These are phyloP conservation scores for Xylaria acuta DNA, from an alignment of 495 filamentous ascomycete genomes.

Conservation along the genomic window DNA sequence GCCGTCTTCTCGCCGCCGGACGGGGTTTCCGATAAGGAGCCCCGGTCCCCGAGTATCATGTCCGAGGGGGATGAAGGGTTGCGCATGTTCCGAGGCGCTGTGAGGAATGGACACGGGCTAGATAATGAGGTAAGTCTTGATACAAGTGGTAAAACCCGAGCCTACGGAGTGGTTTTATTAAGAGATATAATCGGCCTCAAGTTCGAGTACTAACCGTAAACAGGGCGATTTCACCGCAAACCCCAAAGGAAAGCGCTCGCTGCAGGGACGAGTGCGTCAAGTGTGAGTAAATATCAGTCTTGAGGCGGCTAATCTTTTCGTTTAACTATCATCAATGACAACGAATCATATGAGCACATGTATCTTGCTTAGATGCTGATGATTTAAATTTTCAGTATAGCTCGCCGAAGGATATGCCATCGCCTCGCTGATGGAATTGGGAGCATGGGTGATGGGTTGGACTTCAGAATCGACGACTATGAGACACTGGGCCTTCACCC, in stretches of 20 bases:
- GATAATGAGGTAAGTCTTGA: slow-evolving; percentile 36
- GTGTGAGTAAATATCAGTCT: slow-evolving; percentile 34
- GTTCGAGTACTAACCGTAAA: not conserved
- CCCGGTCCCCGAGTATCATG: slow-evolving; percentile 38
- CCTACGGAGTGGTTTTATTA: not conserved
- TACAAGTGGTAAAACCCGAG: not conserved
- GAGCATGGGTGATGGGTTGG: slow-evolving; percentile 33
- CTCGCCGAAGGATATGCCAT: slow-evolving; percentile 30
- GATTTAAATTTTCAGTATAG: slow-evolving; percentile 31
- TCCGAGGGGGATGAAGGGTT: slow-evolving; percentile 38
- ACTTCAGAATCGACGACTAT: slow-evolving; percentile 39
- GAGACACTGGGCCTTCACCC: slow-evolving; percentile 41
- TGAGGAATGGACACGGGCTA: slow-evolving; percentile 37
- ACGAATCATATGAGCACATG: not conserved
- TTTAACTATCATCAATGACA: not conserved
- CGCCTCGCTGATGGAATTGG: slow-evolving; percentile 21
- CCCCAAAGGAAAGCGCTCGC: slow-evolving; percentile 31
- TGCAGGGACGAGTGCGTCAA: slow-evolving; percentile 41
- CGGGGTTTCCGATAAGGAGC: slow-evolving; percentile 27
- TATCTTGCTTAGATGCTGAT: slow-evolving; percentile 10
- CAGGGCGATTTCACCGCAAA: slow-evolving; percentile 40
- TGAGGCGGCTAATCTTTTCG: not conserved
- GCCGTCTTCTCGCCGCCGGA: slow-evolving; percentile 36
- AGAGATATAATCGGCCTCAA: not conserved
- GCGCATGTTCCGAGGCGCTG: slow-evolving; percentile 37